Evolutionary conservation across 2,329 filamentous ascomycete genomes (phyloP).

Genomic region (Colletotrichum liaoningense): DNA sequence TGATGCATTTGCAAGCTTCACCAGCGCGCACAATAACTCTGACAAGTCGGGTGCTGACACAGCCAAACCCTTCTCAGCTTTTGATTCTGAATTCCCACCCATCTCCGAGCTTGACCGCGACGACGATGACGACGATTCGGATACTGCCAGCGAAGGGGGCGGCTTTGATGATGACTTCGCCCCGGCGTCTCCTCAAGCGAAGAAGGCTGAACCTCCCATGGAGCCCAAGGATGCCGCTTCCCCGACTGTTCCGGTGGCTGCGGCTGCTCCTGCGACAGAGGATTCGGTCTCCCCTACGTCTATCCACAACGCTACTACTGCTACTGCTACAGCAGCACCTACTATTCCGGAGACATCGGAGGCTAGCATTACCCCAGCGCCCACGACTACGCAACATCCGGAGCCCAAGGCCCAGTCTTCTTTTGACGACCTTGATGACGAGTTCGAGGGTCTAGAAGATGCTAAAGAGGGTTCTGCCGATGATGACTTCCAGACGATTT

Average conservation of each 20-base stretch:
- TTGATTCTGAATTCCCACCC: constrained; percentile 88
- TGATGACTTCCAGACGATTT: constrained; percentile 83
- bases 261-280: constrained; percentile 32
- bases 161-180: constrained; percentile 96
- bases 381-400: constrained; percentile 42
- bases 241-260: constrained; percentile 44
- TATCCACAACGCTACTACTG: constrained; percentile 22
- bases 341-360: constrained; percentile 40
- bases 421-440: constrained; percentile 82
- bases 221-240: constrained; percentile 34
- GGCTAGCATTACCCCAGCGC: background rate
- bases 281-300: constrained; percentile 5
- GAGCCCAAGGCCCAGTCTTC: constrained; percentile 56
- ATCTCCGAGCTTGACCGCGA: constrained; percentile 88
- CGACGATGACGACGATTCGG: constrained; percentile 78
- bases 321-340: constrained; percentile 41
- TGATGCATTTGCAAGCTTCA: constrained; percentile 84
- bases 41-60: constrained; percentile 54
- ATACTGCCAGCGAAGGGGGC: constrained; percentile 80
- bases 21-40: constrained; percentile 62
- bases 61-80: constrained; percentile 61
- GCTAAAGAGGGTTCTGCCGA: constrained; percentile 84
- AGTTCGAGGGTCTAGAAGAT: constrained; percentile 86
- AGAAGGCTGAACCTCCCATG: constrained; percentile 40
- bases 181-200: constrained; percentile 64